Conservation (phyloP, 164 flowering plant species). For the Umbellularia californica region DNA sequence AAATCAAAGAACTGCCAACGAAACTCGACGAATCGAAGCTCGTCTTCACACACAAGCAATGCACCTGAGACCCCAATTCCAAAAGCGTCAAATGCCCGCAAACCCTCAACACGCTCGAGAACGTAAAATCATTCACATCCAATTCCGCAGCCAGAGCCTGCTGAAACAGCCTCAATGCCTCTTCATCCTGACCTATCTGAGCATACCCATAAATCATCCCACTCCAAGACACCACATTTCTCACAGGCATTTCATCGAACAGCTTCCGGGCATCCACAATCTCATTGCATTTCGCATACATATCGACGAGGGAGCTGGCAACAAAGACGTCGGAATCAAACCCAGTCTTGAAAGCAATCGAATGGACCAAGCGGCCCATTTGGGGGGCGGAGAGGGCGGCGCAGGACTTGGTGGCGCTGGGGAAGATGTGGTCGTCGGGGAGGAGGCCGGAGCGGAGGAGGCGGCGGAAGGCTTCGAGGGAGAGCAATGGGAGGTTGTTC, state of each 20-base stretch:
- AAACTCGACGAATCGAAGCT: slow-evolving; percentile 57
- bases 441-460: slow-evolving; percentile 38
- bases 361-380: slow-evolving; percentile 57
- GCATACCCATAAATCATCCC: slow-evolving; percentile 86
- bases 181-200: slow-evolving; percentile 64
- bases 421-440: slow-evolving; percentile 67
- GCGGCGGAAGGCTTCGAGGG: slow-evolving; percentile 49
- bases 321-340: slow-evolving; percentile 64
- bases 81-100: slow-evolving; percentile 64
- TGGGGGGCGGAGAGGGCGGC: slow-evolving; percentile 35
- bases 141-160: slow-evolving; percentile 45
- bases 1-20: slow-evolving; percentile 76
- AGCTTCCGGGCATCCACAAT: slow-evolving; percentile 47
- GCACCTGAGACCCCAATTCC: slow-evolving; percentile 73
- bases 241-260: slow-evolving; percentile 89
- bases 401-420: slow-evolving; percentile 66
- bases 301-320: slow-evolving; percentile 77
- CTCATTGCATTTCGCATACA: slow-evolving; percentile 79
- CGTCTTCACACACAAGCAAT: slow-evolving; percentile 63
- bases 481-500: slow-evolving; percentile 65
- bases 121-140: slow-evolving; percentile 83
- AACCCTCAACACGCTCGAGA: slow-evolving; percentile 68
- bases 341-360: slow-evolving; percentile 54
- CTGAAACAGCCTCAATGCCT: slow-evolving; percentile 72
- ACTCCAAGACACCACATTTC: slow-evolving; percentile 91